These are phyloP conservation scores for Achaetomium macrosporum DNA, from an alignment of 2,329 filamentous ascomycete genomes.

Conservation along the genomic window DNA sequence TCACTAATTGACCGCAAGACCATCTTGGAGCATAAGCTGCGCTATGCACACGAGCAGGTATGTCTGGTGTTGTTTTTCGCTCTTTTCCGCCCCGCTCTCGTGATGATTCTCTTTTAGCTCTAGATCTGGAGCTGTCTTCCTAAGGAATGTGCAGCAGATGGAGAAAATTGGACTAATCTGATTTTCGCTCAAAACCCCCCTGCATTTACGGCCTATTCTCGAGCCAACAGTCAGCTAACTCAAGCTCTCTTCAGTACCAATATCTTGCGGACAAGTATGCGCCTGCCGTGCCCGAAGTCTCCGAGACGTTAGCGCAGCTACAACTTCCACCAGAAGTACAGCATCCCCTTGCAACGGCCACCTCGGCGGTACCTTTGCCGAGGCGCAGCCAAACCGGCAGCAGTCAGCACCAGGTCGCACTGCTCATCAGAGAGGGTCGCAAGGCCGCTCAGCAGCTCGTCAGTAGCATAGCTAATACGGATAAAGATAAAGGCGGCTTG, in stretches of 20 bases:
- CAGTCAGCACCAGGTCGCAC: conserved; percentile 53
- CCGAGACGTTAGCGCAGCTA: conserved; percentile 59
- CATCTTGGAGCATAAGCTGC: conserved; percentile 60
- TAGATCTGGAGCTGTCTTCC: conserved; percentile 64
- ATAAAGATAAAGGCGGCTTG: conserved; percentile 42
- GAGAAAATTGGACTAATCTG: conserved; percentile 18
- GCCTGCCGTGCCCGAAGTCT: conserved; percentile 58
- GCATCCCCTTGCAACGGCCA: conserved; percentile 37
- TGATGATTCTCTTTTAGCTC: conserved; percentile 65
- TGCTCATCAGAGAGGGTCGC: conserved; percentile 59
- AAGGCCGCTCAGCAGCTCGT: conserved; percentile 50
- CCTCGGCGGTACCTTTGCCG: conserved; percentile 51
- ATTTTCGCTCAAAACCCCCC: neutral
- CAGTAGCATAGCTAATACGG: conserved; percentile 42
- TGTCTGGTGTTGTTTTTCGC: neutral
- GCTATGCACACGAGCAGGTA: conserved; percentile 63
- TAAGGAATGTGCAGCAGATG: conserved; percentile 20
- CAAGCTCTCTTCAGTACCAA: conserved; percentile 47
- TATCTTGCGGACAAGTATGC: conserved; percentile 63
- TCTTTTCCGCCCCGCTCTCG: conserved; percentile 9
- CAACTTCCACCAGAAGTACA: conserved; percentile 53
- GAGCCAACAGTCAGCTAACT: conserved; percentile 14
- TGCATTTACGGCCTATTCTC: conserved; percentile 3
- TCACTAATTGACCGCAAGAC: conserved; percentile 57
- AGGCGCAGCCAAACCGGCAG: conserved; percentile 39